Conservation (phyloP, 306 rosid species). For the Prunus mongolica region DNA sequence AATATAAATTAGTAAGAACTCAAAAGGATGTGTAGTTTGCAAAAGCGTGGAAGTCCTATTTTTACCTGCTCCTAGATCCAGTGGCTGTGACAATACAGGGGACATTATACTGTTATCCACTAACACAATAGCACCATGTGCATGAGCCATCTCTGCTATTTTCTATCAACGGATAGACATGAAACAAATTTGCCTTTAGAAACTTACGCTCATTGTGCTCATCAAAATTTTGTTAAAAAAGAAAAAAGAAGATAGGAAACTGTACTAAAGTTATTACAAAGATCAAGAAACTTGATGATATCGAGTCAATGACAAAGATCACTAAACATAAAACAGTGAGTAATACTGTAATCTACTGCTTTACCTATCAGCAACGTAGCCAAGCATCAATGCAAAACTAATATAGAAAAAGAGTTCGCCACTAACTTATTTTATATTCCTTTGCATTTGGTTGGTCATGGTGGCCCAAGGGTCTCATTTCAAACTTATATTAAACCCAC, state of each 20-base stretch:
- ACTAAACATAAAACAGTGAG: background rate
- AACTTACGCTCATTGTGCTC: background rate
- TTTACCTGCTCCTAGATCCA: conserved; percentile 96
- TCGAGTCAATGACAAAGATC: background rate
- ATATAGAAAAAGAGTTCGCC: background rate
- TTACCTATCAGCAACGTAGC: background rate
- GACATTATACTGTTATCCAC: conserved; percentile 97
- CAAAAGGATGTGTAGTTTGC: background rate
- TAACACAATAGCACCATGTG: conserved; percentile 68
- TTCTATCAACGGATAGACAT: conserved; percentile 42
- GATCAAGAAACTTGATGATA: background rate
- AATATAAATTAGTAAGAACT: conserved; percentile 5
- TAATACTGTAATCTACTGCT: background rate
- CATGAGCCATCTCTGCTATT: conserved; percentile 76
- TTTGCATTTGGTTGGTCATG: background rate
- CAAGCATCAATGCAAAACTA: background rate
- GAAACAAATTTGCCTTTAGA: conserved; percentile 4
- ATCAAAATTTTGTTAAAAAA: background rate
- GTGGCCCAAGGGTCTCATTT: background rate
- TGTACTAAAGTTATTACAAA: background rate
- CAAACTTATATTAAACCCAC: background rate
- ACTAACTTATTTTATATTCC: background rate
- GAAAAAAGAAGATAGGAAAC: background rate
- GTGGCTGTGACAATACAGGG: conserved; percentile 79
- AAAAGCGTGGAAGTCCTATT: conserved; percentile 16